A percentile compares a stretch with the other conserved stretches of the same genome.
Conservation (phyloP, 768 basidiomycete genomes). For the Paxillus rubicundulus region DNA sequence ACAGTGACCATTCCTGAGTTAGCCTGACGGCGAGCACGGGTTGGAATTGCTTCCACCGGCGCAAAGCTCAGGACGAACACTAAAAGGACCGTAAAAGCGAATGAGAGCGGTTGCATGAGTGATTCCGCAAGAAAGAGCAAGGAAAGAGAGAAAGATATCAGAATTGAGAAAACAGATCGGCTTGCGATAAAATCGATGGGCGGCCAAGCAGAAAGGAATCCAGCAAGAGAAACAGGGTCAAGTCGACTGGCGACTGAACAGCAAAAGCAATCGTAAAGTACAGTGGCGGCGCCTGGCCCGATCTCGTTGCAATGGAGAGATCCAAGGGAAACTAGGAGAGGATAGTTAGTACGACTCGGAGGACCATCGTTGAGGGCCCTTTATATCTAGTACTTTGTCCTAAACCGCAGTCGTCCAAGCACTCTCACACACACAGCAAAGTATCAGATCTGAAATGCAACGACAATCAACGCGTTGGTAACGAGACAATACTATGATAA, state of each 20-base stretch:
- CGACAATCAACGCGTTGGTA: background rate
- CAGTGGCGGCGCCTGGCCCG: conserved; percentile 22
- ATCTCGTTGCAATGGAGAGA: background rate
- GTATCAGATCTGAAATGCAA: background rate
- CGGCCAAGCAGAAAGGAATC: background rate
- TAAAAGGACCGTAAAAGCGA: conserved; percentile 51
- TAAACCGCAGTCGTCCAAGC: too few species aligned
- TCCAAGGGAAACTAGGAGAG: background rate
- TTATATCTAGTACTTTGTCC: background rate
- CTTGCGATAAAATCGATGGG: conserved; percentile 9
- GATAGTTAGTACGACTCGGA: too few species aligned
- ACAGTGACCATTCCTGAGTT: conserved; percentile 38
- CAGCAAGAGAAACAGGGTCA: background rate
- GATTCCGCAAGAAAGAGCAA: background rate
- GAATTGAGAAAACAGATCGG: conserved; percentile 5
- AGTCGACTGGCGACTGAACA: conserved; percentile 19
- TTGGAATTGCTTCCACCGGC: conserved; percentile 29
- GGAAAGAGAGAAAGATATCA: background rate
- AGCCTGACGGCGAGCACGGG: conserved; percentile 8
- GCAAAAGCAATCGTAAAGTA: conserved; percentile 5
- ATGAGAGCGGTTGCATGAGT: conserved; percentile 52
- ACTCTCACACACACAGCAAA: background rate
- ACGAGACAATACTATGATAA: conserved; percentile 2
- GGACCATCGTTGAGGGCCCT: background rate
- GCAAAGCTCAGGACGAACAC: conserved; percentile 48